phyloP scores from a whole-genome alignment of 352 stramenopile species.

The Phytophthora foliorum region DNA sequence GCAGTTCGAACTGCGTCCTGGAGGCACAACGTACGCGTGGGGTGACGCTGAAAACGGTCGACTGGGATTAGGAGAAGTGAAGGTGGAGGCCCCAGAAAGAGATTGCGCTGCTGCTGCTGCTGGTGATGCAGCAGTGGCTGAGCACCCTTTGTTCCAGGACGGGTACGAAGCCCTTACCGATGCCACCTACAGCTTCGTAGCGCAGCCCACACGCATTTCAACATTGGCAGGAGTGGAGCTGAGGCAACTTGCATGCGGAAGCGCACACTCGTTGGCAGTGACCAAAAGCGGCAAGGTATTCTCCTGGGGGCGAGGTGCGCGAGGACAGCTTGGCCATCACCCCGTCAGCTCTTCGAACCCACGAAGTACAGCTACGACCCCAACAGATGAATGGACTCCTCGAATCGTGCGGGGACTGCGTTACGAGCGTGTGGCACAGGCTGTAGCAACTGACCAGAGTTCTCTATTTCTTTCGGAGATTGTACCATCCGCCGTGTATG shows the following conservation, averaged over 20 bases:
- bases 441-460: conserved; percentile 64
- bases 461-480: conserved; percentile 69
- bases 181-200: conserved; percentile 64
- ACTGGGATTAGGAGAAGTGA: conserved; percentile 53
- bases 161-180: conserved; percentile 83
- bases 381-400: conserved; percentile 53
- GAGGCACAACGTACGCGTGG: conserved; percentile 76
- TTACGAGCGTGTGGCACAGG: conserved; percentile 61
- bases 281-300: conserved; percentile 62
- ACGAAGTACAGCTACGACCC: conserved; percentile 1
- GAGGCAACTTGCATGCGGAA: conserved; percentile 57
- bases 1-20: conserved; percentile 52
- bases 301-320: conserved; percentile 63
- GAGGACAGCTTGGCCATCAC: conserved; percentile 58
- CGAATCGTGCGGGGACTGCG: conserved; percentile 52
- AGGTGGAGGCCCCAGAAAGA: neutral
- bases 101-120: neutral
- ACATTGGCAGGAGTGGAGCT: conserved; percentile 61
- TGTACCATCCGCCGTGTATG: conserved; percentile 44
- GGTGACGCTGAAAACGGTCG: conserved; percentile 68
- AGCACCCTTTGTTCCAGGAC: conserved; percentile 48
- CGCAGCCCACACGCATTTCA: conserved; percentile 48
- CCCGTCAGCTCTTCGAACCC: neutral
- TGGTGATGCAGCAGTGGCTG: neutral
- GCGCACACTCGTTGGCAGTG: conserved; percentile 63